A percentile compares a stretch with the other conserved stretches of the same genome.
Conservation (phyloP, 805 yeast species). For the Helenozyma rhizophorensis region DNA sequence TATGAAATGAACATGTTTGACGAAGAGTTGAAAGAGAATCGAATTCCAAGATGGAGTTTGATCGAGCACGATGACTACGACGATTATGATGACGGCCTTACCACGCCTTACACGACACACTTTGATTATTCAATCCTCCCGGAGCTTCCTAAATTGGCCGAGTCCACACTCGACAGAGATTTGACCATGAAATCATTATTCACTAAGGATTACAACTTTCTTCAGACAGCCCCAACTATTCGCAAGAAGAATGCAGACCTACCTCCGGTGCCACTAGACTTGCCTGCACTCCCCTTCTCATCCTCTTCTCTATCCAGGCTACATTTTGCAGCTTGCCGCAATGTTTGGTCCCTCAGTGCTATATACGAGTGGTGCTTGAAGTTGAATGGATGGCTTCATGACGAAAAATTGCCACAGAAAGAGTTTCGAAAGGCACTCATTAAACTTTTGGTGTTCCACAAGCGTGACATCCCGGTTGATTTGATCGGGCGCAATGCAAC, state of each 20-base stretch:
- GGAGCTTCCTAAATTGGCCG: constrained; percentile 21
- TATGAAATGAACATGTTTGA: constrained; percentile 6
- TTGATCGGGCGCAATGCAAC: constrained; percentile 49
- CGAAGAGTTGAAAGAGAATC: constrained; percentile 10
- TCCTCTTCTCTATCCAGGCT: constrained; percentile 43
- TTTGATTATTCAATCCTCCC: constrained; percentile 36
- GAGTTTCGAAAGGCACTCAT: constrained; percentile 54
- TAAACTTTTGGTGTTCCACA: constrained; percentile 46
- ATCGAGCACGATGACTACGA: constrained; percentile 12
- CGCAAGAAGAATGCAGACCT: constrained; percentile 19
- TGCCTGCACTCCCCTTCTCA: constrained; percentile 57
- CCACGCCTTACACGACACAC: constrained; percentile 20
- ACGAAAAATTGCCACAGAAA: constrained; percentile 41
- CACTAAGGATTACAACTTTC: too few species aligned
- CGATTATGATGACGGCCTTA: constrained; percentile 12
- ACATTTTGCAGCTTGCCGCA: constrained; percentile 46
- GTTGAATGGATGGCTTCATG: constrained; percentile 50
- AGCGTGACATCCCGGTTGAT: constrained; percentile 46
- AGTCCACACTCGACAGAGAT: constrained; percentile 7
- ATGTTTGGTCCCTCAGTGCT: constrained; percentile 44
- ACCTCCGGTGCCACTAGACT: constrained; percentile 43
- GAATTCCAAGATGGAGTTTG: constrained; percentile 15
- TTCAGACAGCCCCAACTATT: constrained; percentile 2
- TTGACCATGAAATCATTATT: too few species aligned
- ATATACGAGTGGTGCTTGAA: constrained; percentile 54